These are phyloP conservation scores for Curvularia spicifera DNA, from an alignment of 2,329 filamentous ascomycete genomes.

Conservation along the genomic window DNA sequence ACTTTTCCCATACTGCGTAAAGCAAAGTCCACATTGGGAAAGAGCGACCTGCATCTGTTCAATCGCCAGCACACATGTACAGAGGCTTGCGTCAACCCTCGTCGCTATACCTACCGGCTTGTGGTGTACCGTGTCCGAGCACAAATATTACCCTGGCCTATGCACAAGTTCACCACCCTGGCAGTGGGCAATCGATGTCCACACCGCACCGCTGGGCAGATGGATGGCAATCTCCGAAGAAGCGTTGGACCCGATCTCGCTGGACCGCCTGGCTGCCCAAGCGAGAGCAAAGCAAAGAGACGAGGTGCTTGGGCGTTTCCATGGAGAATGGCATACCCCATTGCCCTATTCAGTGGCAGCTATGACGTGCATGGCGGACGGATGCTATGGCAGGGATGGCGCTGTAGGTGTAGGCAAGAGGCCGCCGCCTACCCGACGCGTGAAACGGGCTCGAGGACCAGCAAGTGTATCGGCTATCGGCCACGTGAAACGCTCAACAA, in stretches of 20 bases:
- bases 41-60: too few species aligned
- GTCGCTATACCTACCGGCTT: slow-evolving; percentile 69
- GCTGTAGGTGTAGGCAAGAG: not conserved
- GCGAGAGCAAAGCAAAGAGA: not conserved
- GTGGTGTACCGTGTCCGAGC: slow-evolving; percentile 74
- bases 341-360: not conserved
- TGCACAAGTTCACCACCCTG: not conserved
- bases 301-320: not conserved
- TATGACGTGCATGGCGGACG: slow-evolving; percentile 6
- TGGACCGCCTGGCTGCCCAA: not conserved
- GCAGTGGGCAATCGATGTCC: slow-evolving; percentile 14
- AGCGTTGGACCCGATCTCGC: not conserved
- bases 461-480: too few species aligned
- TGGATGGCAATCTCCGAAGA: slow-evolving; percentile 15
- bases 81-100: slow-evolving; percentile 62
- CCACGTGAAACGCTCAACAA: too few species aligned
- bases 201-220: slow-evolving; percentile 22
- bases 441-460: slow-evolving; percentile 2
- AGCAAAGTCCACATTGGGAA: too few species aligned
- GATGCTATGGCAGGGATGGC: slow-evolving; percentile 3
- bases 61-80: too few species aligned
- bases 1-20: not conserved
- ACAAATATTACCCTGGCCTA: slow-evolving; percentile 61
- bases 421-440: not conserved
- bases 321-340: not conserved